These are phyloP conservation scores for Nyctanthes arbortristis DNA, from an alignment of 257 asterid genomes.

Conservation along the genomic window DNA sequence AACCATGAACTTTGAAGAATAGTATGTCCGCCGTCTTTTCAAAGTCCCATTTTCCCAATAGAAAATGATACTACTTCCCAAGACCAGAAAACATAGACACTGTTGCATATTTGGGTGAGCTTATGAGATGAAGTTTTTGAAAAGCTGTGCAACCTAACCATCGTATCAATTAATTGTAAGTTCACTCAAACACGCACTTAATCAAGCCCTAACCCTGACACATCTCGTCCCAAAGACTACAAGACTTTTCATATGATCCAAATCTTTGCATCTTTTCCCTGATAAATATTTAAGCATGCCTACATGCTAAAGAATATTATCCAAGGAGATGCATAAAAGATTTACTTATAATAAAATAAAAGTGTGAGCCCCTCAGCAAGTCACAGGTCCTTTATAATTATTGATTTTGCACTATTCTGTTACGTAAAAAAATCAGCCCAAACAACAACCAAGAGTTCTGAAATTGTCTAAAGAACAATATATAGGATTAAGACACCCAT, in stretches of 20 bases:
- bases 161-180: not conserved
- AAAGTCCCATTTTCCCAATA: not conserved
- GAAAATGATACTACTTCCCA: conserved; percentile 13
- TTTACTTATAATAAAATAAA: not conserved
- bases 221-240: not conserved
- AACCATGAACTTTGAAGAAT: conserved; percentile 10
- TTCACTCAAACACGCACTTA: not conserved
- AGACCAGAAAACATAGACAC: not conserved
- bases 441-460: too few relatives aligned
- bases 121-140: not conserved
- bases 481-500: too few relatives aligned
- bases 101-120: not conserved
- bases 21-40: too few relatives aligned
- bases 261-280: not conserved
- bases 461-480: too few relatives aligned
- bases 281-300: not conserved
- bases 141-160: not conserved
- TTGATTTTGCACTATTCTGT: too few relatives aligned
- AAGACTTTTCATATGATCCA: not conserved
- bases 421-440: too few relatives aligned
- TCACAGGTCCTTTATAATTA: not conserved
- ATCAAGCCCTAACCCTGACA: not conserved
- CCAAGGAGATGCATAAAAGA: not conserved
- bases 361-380: not conserved
- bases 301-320: not conserved